Evolutionary conservation across 805 yeast species (phyloP), one percentile per base, ranked within the genome.

Genomic region (Candida khao-thaluensis): DNA sequence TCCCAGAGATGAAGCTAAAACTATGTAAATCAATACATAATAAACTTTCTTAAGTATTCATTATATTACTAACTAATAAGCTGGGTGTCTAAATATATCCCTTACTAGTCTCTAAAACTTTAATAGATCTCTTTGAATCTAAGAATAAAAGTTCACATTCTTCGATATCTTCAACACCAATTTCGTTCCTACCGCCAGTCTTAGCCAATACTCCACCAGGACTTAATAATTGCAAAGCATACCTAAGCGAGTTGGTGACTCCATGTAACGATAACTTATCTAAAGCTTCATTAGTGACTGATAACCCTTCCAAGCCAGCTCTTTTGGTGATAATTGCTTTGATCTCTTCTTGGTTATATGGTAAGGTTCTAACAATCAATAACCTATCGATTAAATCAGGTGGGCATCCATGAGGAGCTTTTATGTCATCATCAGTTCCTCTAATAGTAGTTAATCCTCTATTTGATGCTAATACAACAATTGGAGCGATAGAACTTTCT

Each of bases 351-450:
- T 74, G 79, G 44, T 73, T 72, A 71, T 93, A 93, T n/a, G 95
- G 89, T 46, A 86, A 72, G 4, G 99, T 93, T 63, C 95, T 81
- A 33, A 93, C 89, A 55, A 93, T 93, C 52, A 93, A 78, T 48
- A 91, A 71, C 51, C 99, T 74, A 65, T 93, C 99, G 44, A 90
- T 72, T 58, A 93, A 74, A 69, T 93, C 99, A 9, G 95, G 84
- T 21, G 99, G 99, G 47, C 91, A 80, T 26, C 99, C 99, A 60
- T 93, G 99, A 31, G 99, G 97, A 14, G 96, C 82, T 43, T 76
- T 76, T 34, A 80, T 72, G 53, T 84, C 95, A 44, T 81, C 86
- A 21, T 74, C 82, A 5, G 96, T 84, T 30, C 99, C 99, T 52
- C 95, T 79, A 17, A 95, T 85, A 2, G 88, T 79, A 6, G 96